Evolutionary conservation across 208 protist species (phyloP), one percentile per base, ranked within the genome.

Genomic region (Trypanosomatidae sp.): DNA sequence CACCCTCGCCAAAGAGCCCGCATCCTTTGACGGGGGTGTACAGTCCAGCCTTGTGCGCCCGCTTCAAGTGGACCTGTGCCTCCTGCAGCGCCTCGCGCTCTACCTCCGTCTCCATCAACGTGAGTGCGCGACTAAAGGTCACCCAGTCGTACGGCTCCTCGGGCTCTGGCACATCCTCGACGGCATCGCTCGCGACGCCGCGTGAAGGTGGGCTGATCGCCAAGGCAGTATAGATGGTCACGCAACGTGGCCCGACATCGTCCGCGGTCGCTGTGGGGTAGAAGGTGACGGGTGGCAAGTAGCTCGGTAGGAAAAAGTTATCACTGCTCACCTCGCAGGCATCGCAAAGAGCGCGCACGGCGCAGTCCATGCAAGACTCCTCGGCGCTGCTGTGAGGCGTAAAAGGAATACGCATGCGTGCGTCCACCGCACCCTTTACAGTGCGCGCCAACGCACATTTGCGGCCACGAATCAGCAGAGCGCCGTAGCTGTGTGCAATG

Each of bases 61-160:
- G 69, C 36, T 50, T 59, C 5, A 96, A 72, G 58, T 83, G 60
- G 25, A 49, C 65, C 56, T 83, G 70, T 22, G 89, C 53, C 50
- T 91, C 79, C 36, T 69, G 59, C 65, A 96, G 69, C 46, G 78
- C 87, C 60, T 81, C 84, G 30, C 67, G 59, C 82, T 96, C 88
- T 46, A 15, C 75, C 52, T 84, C 76, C 33, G 74, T 85, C 39
- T n/a, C 56, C 25, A 92, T 44, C 28, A 89, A 52, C 41, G 36
- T n/a, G 62, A 84, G 30, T 7, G 89, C 91, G 30, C 81, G 75
- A 13, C 36, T 52, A 66, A 85, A 90, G 69, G 86, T 87, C 33
- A 92, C 82, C 88, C 89, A 96, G 74, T 96, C 89, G 70, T 94
- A 96, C 22, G 88, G 87, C 75, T 96, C 88, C 60, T 77, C 75